Base-by-base conservation (phyloP, 2,329 filamentous ascomycete species). In the Aspergillus luchuensis region DNA sequence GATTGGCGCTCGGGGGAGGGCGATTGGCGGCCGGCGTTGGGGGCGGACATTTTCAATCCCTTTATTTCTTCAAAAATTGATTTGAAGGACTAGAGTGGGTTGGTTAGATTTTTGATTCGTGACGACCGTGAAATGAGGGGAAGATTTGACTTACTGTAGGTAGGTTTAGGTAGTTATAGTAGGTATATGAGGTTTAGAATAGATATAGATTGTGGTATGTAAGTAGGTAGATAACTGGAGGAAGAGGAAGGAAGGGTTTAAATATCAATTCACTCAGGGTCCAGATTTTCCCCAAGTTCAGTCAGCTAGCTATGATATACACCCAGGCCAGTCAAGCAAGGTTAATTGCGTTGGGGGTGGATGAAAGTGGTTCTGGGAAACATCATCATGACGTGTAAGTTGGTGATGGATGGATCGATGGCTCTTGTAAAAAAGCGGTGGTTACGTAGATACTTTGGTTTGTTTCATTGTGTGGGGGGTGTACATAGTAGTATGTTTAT, bases 1-100 rank as follows among this genome's bases (percentile, higher is more conserved):
- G 82, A 79, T 78, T 91, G 90, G 67, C 76, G 73, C 79, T 91
- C 87, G 28, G 91, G 90, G 56, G 87, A 80, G 63, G 92, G 92
- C 33, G 92, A 96, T 79, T 96, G 85, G 72, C 88, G 88, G 75
- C 91, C 90, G 77, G 85, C 78, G 72, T 82, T 79, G 66, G 80
- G 84, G 59, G 84, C 82, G 69, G 90, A 88, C 89, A 92, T 74
- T 53, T 56, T 70, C 25, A 23, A 23, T 23, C 6, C 23, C 23
- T 23, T 23, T 23, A 52, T 57, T 7, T 28, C 13, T 19, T 19
- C 17, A 19, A 19, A 19, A 19, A 43, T 54, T 38, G 23, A 36
- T 49, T 17, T 13, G 39, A 21, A 36, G 19, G 19, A 23, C 47
- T 55, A 11, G 25, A 15, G 30, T 19, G 52, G 52, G 23, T 38